These are phyloP conservation scores for Mycena kentingensis DNA, from an alignment of 768 basidiomycete genomes.

Conservation along the genomic window DNA sequence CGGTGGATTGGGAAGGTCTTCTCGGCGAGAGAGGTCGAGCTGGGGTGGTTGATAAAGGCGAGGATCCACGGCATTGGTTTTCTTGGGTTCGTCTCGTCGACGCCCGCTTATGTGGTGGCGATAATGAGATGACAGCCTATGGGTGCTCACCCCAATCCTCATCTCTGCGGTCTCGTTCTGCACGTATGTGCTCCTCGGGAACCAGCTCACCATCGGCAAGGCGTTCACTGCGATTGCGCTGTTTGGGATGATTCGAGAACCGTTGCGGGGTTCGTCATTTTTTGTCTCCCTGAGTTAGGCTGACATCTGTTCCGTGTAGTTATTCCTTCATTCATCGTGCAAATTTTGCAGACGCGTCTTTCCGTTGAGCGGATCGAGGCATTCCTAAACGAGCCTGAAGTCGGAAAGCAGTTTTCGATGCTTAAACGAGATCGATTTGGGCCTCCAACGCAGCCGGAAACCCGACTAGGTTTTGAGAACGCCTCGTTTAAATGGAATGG, in stretches of 20 bases:
- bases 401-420: slow-evolving; percentile 63
- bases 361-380: slow-evolving; percentile 68
- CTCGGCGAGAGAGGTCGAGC: slow-evolving; percentile 66
- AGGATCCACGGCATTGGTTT: slow-evolving; percentile 6
- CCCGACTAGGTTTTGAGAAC: slow-evolving; percentile 56
- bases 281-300: not conserved
- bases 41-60: slow-evolving; percentile 79
- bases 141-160: slow-evolving; percentile 74
- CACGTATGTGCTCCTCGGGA: slow-evolving; percentile 68
- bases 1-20: slow-evolving; percentile 68
- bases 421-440: slow-evolving; percentile 47
- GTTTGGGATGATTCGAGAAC: slow-evolving; percentile 76
- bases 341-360: slow-evolving; percentile 61
- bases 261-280: slow-evolving; percentile 29
- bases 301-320: slow-evolving; percentile 43
- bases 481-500: slow-evolving; percentile 66
- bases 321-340: slow-evolving; percentile 79
- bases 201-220: slow-evolving; percentile 72
- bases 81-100: not conserved
- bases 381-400: slow-evolving; percentile 73
- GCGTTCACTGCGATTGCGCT: slow-evolving; percentile 89
- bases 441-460: slow-evolving; percentile 27
- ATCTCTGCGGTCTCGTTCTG: slow-evolving; percentile 83
- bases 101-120: slow-evolving; percentile 44
- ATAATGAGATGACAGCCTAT: slow-evolving; percentile 50